Evolutionary conservation across 331 rosid species (phyloP), one percentile per base, ranked within the genome.

Genomic region (Rosa hybrid): DNA sequence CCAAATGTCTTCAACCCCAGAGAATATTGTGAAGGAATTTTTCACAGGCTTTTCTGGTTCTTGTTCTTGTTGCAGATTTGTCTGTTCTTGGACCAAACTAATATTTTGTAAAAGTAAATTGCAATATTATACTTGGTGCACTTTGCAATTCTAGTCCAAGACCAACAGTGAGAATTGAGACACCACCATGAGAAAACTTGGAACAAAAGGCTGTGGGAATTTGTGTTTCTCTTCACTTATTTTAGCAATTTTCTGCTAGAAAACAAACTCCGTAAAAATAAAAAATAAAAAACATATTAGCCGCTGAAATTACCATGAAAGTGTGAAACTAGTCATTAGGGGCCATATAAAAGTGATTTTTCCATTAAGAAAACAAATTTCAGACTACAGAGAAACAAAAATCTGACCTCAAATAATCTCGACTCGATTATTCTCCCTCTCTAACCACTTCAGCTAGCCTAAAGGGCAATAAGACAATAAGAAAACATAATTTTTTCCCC

Each of bases 1-100:
- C 12, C 68, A 50, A 51, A 39, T 72, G 82, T 72, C 81, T 83
- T 82, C 78, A 76, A 72, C 75, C 75, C 54, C 80, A 14, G 51
- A 72, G 57, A 83, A 72, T 27, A 56, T 38, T 21, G 74, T 63
- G 48, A 73, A 42, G 75, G 71, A 79, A 56, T 34, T 54, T 76
- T 20, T n/a, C 64, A 20, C 34, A 12, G 70, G 38, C 56, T 42
- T 72, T 41, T 68, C 59, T 20, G 42, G 12, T 38, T 65, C 51
- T 16, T 68, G 39, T 23, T 17, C 30, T 16, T 25, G 75, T 50
- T 56, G 54, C 51, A 72, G 41, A 30, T 39, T 65, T 17, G 64
- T 76, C 44, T 42, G 46, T 12, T 69, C 42, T 48, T 25, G 38
- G 42, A 46, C 75, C 77, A 72, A 34, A 44, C 60, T 27, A 38